Percentiles rank a stretch among this genome's conserved stretches.
These are phyloP conservation scores for Brassica rapa DNA, from an alignment of 345 rosid genomes.

Conservation along the genomic window DNA sequence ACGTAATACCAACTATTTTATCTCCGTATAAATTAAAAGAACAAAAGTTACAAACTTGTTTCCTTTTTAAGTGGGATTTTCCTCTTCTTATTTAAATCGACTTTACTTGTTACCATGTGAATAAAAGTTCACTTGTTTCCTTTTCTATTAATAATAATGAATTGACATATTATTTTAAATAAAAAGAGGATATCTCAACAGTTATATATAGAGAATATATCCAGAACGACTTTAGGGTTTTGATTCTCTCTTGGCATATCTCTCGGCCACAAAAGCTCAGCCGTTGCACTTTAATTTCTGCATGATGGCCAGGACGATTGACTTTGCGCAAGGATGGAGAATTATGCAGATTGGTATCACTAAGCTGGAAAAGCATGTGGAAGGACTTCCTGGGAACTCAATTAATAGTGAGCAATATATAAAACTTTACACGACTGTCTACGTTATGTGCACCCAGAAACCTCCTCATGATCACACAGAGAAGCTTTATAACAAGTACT, in stretches of 20 bases:
- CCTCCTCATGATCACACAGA: conserved; percentile 67
- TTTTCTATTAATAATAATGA: too few relatives aligned
- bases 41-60: too few relatives aligned
- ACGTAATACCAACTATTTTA: too few relatives aligned
- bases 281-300: neutral
- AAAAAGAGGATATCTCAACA: neutral
- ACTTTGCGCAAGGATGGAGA: conserved; percentile 79
- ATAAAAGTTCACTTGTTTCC: neutral
- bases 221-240: neutral
- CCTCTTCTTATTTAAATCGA: neutral
- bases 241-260: neutral
- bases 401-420: conserved; percentile 58
- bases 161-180: too few relatives aligned
- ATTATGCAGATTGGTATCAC: conserved; percentile 65
- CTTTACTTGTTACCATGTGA: neutral
- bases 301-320: conserved; percentile 61
- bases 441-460: conserved; percentile 79
- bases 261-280: neutral
- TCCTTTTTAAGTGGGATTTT: neutral
- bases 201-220: too few relatives aligned
- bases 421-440: conserved; percentile 72
- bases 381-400: conserved; percentile 54
- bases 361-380: conserved; percentile 67
- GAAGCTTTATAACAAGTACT: conserved; percentile 77
- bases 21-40: too few relatives aligned